Base-by-base conservation (phyloP, 768 basidiomycete species). In the Mycena albidolilacea region DNA sequence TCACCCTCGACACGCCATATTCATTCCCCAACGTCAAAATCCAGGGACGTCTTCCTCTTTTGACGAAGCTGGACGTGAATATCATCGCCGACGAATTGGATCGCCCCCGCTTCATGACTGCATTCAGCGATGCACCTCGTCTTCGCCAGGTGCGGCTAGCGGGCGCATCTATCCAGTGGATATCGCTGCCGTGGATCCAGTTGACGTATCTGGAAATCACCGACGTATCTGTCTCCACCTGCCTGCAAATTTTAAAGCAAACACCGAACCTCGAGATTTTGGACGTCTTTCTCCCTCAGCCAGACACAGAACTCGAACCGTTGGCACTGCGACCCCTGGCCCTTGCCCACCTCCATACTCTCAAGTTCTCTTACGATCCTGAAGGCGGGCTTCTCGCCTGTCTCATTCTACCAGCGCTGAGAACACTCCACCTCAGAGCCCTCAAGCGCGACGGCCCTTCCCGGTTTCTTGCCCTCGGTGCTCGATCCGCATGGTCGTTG, bases 101-200 rank as follows among this genome's bases (percentile, higher is more conserved):
- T 37, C 2, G 3, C 12, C 63, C 63, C 7, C 48, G 50, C 35
- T 1, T 64, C 11, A 38, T 38, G 19, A 69, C 63, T 30, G 66
- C 55, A 21, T 69, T 73, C 12, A 1, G 7, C 23, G 46, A 68
- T 48, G 66, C 71, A 6, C 71, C 71, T 6, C n/a, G 19, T 10
- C 71, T 72, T 55, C 66, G 66, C n/a, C 17, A 72, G 17, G 66
- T 64, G 1, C 17, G 11, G 9, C 46, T 73, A 17, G 52, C 23
- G 14, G 46, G 57, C 2, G 41, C 52, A 6, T 58, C 66, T 0
- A 30, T 58, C 12, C 14, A 46, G 5, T 64, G 38, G 37, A 52
- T 73, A 8, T 15, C 67, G 17, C 41, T 73, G 21, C 72, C 72
- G 0, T 73, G 72, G 72, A 54, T 43, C 48, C 72, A 73, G 63